Evolutionary conservation across 2,329 filamentous ascomycete species (phyloP).

Genomic region (Hypoxylon sp.): DNA sequence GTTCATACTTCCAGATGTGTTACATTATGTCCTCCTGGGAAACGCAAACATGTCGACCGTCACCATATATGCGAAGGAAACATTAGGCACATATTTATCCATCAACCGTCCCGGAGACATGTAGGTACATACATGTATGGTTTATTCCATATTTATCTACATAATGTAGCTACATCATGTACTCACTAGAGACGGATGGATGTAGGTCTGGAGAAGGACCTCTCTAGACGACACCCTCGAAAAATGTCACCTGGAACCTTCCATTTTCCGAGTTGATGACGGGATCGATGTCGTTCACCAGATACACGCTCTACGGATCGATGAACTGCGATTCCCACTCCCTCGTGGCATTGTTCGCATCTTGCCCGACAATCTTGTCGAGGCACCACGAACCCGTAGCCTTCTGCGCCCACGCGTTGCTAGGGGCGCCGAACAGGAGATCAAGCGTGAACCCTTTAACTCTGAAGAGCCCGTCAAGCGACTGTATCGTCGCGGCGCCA

Average conservation of each 20-base stretch:
- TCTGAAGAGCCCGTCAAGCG: slow-evolving; percentile 34
- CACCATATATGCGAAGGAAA: background rate
- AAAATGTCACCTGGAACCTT: slow-evolving; percentile 43
- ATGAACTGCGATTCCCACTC: slow-evolving; percentile 39
- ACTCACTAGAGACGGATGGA: background rate
- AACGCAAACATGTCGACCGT: background rate
- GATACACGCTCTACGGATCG: slow-evolving; percentile 38
- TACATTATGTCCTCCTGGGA: background rate
- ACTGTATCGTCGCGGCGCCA: slow-evolving; percentile 38
- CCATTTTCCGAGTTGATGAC: slow-evolving; percentile 45
- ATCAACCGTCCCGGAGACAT: too few relatives aligned
- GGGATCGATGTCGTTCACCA: slow-evolving; percentile 38
- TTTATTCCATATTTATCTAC: too few relatives aligned
- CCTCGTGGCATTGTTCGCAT: slow-evolving; percentile 35
- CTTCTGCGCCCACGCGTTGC: slow-evolving; percentile 39
- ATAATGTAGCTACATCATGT: background rate
- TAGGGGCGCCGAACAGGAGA: slow-evolving; percentile 36
- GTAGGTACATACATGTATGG: too few relatives aligned
- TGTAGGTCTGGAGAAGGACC: background rate
- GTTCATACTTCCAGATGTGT: background rate
- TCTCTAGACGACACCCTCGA: slow-evolving; percentile 35
- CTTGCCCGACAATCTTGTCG: slow-evolving; percentile 42
- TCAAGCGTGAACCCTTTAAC: slow-evolving; percentile 39
- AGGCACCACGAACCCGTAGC: slow-evolving; percentile 42
- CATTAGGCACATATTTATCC: background rate